Evolutionary conservation across 768 basidiomycete species (phyloP).

Genomic region (Leccinum obscurum): DNA sequence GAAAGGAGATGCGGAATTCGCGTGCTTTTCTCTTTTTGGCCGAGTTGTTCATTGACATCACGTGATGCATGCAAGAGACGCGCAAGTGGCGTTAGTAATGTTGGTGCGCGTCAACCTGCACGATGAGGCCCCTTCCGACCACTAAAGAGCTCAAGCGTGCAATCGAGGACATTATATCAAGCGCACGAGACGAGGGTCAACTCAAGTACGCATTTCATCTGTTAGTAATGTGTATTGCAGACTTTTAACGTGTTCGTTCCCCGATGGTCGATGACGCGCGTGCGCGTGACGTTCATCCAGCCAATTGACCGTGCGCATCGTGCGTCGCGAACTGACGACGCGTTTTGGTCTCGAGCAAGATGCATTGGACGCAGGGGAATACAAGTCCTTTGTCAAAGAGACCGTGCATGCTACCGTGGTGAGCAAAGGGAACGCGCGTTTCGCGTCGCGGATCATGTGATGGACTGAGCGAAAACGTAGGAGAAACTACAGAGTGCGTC

Average conservation of each 20-base stretch:
- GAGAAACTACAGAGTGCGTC: slow-evolving; percentile 7
- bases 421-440: neutral
- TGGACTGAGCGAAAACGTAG: slow-evolving; percentile 8
- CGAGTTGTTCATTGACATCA: slow-evolving; percentile 4
- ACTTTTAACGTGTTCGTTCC: neutral
- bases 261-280: neutral
- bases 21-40: too few species aligned
- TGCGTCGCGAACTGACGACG: slow-evolving; percentile 52
- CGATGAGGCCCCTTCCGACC: slow-evolving; percentile 17
- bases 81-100: neutral
- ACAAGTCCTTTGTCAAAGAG: slow-evolving; percentile 48
- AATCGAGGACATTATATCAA: slow-evolving; percentile 22
- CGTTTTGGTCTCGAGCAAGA: slow-evolving; percentile 45
- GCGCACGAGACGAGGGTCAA: slow-evolving; percentile 23
- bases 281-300: slow-evolving; percentile 11
- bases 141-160: slow-evolving; percentile 18
- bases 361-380: slow-evolving; percentile 42
- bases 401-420: slow-evolving; percentile 19
- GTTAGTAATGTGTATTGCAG: neutral
- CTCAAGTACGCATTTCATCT: slow-evolving; percentile 16
- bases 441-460: neutral
- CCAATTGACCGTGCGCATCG: slow-evolving; percentile 46
- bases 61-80: slow-evolving; percentile 7
- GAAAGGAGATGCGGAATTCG: too few species aligned
- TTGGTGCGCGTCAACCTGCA: neutral